phyloP scores from a whole-genome alignment of 2,329 filamentous ascomycete species.

The Cladosporium halotolerans region DNA sequence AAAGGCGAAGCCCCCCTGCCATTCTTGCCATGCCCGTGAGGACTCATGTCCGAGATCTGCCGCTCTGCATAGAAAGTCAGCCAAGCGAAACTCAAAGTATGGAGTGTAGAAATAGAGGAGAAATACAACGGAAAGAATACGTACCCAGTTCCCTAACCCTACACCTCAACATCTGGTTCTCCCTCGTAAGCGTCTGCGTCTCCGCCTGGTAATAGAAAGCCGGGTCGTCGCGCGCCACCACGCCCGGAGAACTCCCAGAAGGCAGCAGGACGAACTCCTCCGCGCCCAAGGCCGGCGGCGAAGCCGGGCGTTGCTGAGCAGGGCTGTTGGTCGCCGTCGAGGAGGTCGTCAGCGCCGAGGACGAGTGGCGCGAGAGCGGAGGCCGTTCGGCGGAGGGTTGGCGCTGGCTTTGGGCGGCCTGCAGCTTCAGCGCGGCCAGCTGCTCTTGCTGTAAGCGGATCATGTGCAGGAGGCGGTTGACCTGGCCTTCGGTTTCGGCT shows the following conservation, averaged over 20 bases:
- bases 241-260: constrained; percentile 18
- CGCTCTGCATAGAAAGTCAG: constrained; percentile 11
- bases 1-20: constrained; percentile 3
- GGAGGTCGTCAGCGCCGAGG: constrained; percentile 27
- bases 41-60: constrained; percentile 13
- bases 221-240: constrained; percentile 57
- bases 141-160: constrained; percentile 66
- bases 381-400: constrained; percentile 41
- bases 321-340: constrained; percentile 32
- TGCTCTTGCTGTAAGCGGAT: constrained; percentile 71
- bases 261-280: constrained; percentile 51
- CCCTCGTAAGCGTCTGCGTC: constrained; percentile 67
- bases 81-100: background rate
- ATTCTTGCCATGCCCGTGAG: background rate
- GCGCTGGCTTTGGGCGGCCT: constrained; percentile 22
- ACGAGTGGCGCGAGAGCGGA: constrained; percentile 40
- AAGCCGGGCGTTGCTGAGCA: constrained; percentile 41
- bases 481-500: constrained; percentile 72
- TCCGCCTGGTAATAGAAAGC: constrained; percentile 76
- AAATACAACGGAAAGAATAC: background rate
- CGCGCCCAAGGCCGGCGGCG: constrained; percentile 39
- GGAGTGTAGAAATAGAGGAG: background rate
- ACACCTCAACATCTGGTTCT: constrained; percentile 76
- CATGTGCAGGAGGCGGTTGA: constrained; percentile 71
- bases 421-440: constrained; percentile 49